Percentiles rank a stretch among this genome's conserved stretches.
phyloP scores from a whole-genome alignment of 2,329 filamentous ascomycete genomes.

The Trichoderma atrobrunneum region DNA sequence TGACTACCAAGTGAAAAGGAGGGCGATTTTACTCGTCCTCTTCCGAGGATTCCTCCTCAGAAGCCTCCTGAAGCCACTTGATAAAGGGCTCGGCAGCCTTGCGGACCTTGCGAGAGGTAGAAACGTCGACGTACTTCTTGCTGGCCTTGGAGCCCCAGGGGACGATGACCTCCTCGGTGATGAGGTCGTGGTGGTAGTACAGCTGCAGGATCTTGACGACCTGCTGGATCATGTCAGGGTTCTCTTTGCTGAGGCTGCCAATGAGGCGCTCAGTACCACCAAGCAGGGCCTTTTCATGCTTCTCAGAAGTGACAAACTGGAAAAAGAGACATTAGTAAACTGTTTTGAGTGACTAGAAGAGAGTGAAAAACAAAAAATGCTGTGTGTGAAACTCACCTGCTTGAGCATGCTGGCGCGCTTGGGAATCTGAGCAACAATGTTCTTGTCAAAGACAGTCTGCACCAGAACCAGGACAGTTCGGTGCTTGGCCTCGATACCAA shows the following conservation, averaged over 20 bases:
- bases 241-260: slow-evolving; percentile 65
- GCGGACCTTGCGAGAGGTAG: slow-evolving; percentile 90
- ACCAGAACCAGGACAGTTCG: slow-evolving; percentile 88
- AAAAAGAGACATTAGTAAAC: neutral
- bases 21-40: slow-evolving; percentile 18
- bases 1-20: neutral
- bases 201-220: slow-evolving; percentile 84
- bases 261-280: slow-evolving; percentile 94
- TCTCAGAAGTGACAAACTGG: slow-evolving; percentile 75
- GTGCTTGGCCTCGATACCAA: slow-evolving; percentile 93
- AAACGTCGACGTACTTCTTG: slow-evolving; percentile 94
- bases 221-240: slow-evolving; percentile 71
- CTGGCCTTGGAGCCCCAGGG: slow-evolving; percentile 93
- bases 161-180: slow-evolving; percentile 83
- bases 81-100: slow-evolving; percentile 93
- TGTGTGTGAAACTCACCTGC: slow-evolving; percentile 56
- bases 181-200: slow-evolving; percentile 86
- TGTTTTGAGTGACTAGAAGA: neutral
- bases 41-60: slow-evolving; percentile 66
- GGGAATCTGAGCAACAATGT: slow-evolving; percentile 83
- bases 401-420: slow-evolving; percentile 83
- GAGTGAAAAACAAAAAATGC: neutral
- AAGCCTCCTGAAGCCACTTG: slow-evolving; percentile 86
- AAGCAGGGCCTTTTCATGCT: slow-evolving; percentile 91
- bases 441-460: slow-evolving; percentile 89